phyloP scores from a whole-genome alignment of 805 yeast species.

The Nakazawaea pomicola region DNA sequence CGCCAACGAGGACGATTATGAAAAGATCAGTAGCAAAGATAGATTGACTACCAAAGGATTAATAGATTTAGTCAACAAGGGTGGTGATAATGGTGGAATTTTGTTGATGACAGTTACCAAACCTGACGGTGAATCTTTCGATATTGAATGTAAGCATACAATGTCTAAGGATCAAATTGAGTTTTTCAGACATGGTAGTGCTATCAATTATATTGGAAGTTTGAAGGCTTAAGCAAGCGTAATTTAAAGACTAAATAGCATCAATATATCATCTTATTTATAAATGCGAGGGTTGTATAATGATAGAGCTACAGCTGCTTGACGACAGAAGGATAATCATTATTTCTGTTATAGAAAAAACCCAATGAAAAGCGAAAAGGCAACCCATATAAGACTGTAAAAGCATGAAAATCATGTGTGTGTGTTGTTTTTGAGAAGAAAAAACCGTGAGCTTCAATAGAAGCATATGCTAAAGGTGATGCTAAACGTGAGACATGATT shows the following conservation, averaged over 20 bases:
- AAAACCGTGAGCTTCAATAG: too few relatives aligned
- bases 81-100: constrained; percentile 85
- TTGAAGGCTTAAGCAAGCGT: constrained; percentile 20
- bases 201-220: constrained; percentile 74
- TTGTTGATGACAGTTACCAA: constrained; percentile 70
- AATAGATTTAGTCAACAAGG: constrained; percentile 68
- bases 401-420: too few relatives aligned
- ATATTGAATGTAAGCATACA: constrained; percentile 81
- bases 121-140: constrained; percentile 62
- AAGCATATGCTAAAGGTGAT: too few relatives aligned
- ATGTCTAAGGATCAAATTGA: constrained; percentile 96
- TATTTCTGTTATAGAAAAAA: neutral
- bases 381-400: too few relatives aligned
- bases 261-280: neutral
- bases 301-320: neutral
- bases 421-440: too few relatives aligned
- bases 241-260: neutral
- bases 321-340: too few relatives aligned
- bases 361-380: too few relatives aligned
- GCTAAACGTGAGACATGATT: too few relatives aligned
- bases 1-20: constrained; percentile 87
- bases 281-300: neutral
- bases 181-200: constrained; percentile 96
- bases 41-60: constrained; percentile 69
- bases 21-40: constrained; percentile 73